Conservation (phyloP, 495 filamentous ascomycete genomes). For the Chaetomium fimeti region DNA sequence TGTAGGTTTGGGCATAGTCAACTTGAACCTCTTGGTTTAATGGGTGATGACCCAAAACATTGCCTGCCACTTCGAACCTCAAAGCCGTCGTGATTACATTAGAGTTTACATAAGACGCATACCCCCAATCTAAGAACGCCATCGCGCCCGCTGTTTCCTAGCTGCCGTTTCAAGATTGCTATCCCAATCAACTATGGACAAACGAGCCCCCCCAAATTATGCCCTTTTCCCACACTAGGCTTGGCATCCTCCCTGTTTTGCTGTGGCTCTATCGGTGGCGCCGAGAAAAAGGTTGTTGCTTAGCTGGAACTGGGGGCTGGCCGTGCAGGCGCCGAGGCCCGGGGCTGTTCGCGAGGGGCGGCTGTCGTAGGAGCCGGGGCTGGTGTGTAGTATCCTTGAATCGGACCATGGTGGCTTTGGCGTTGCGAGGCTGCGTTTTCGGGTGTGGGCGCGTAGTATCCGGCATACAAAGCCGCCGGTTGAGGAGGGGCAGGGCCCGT, state of each 20-base stretch:
- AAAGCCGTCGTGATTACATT: conserved; percentile 11
- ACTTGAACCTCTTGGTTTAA: not conserved
- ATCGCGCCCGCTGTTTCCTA: not conserved
- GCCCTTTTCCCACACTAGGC: not conserved
- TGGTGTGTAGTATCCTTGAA: conserved; percentile 26
- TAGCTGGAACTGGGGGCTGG: not conserved
- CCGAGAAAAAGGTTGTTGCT: not conserved
- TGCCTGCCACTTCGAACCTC: not conserved
- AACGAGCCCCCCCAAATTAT: not conserved
- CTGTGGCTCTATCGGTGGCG: not conserved
- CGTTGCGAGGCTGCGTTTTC: conserved; percentile 1
- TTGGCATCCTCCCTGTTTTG: not conserved
- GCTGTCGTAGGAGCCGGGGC: not conserved
- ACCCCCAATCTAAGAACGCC: not conserved
- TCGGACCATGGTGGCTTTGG: not conserved
- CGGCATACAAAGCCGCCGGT: conserved; percentile 11
- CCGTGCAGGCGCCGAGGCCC: not conserved
- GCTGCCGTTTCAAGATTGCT: not conserved
- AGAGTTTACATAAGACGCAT: conserved; percentile 1
- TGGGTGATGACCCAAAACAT: not conserved
- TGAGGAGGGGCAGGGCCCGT: not conserved
- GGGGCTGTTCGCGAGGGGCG: not conserved
- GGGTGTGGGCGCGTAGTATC: conserved; percentile 26
- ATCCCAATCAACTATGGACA: not conserved
- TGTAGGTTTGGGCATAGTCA: no score